Evolutionary conservation across 208 protist species (phyloP), one percentile per base, ranked within the genome.

Genomic region (Endotrypanum monterogeii): DNA sequence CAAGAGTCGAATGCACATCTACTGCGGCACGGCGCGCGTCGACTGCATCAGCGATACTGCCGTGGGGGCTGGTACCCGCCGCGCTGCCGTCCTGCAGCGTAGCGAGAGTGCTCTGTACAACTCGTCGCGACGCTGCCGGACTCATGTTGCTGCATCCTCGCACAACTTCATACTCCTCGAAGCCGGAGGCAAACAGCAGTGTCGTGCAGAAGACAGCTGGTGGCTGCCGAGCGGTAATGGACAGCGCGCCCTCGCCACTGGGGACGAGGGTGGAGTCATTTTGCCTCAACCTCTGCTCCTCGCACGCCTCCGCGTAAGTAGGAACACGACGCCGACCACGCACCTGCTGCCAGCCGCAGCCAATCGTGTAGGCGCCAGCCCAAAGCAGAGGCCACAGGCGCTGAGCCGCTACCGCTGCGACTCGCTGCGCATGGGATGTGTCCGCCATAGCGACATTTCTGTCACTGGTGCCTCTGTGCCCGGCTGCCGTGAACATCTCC

Each of bases 131-230:
- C 65, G 89, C 89, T 20, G 83, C 84, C 1, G 92, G 82, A 20
- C 84, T 79, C 67, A 93, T 85, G 67, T 68, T 54, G 51, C 52
- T 32, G 16, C 65, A 71, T 0, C 67, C 54, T 18, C 51, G 50
- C 32, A 94, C 87, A 37, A 90, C 41, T 56, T 88, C 85, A 41
- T 92, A 82, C 82, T 93, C 87, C 79, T 95, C 90, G 76, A 88
- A 96, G 35, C 84, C 88, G 4, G 82, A 89, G 20, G 89, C 90
- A 16, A 96, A 60, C 30, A 96, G 56, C 50, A 95, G 51, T 37
- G 88, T 94, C 28, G 91, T 83, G 62, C 79, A 84, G 30, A 93
- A 81, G 16, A 76, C 51, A 50, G 70, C 63, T 30, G 79, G 39
- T 28, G 32, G 23, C 23, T 60, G 32, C n/a, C 30, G 57, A 8